Percentiles rank a stretch among this genome's conserved stretches.
phyloP scores from a whole-genome alignment of 2,329 filamentous ascomycete species.

The Phialophora tarda region DNA sequence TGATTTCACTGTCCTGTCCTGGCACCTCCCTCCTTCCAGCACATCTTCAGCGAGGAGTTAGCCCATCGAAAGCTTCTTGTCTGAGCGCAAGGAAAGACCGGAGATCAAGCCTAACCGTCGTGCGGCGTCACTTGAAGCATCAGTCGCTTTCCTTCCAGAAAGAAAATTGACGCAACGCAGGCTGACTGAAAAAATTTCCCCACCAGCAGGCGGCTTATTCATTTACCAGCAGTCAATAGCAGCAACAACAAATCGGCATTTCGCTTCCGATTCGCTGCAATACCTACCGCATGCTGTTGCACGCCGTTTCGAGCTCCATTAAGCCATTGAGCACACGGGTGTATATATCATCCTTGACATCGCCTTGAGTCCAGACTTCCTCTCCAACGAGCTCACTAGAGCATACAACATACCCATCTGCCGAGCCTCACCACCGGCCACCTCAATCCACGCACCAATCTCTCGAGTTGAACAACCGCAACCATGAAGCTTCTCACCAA shows the following conservation, averaged over 20 bases:
- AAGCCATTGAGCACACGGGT: not conserved
- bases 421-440: not conserved
- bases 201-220: slow-evolving; percentile 17
- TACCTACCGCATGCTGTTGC: slow-evolving; percentile 24
- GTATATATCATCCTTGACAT: slow-evolving; percentile 9
- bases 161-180: slow-evolving; percentile 22
- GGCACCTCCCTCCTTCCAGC: slow-evolving; percentile 3
- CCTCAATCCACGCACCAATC: not conserved
- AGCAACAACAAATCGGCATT: slow-evolving; percentile 10
- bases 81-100: not conserved
- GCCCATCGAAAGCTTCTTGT: not conserved
- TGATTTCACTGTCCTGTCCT: not conserved
- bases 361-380: not conserved
- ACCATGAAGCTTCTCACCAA: slow-evolving; percentile 93
- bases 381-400: not conserved
- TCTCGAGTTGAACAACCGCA: slow-evolving; percentile 14
- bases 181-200: slow-evolving; percentile 16
- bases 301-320: not conserved
- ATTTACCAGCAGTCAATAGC: slow-evolving; percentile 16
- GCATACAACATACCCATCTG: not conserved
- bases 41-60: not conserved
- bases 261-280: slow-evolving; percentile 32
- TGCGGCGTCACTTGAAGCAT: not conserved
- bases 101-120: not conserved
- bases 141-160: slow-evolving; percentile 6